phyloP scores from a whole-genome alignment of 2,329 filamentous ascomycete species.

The Calonectria pteridis region DNA sequence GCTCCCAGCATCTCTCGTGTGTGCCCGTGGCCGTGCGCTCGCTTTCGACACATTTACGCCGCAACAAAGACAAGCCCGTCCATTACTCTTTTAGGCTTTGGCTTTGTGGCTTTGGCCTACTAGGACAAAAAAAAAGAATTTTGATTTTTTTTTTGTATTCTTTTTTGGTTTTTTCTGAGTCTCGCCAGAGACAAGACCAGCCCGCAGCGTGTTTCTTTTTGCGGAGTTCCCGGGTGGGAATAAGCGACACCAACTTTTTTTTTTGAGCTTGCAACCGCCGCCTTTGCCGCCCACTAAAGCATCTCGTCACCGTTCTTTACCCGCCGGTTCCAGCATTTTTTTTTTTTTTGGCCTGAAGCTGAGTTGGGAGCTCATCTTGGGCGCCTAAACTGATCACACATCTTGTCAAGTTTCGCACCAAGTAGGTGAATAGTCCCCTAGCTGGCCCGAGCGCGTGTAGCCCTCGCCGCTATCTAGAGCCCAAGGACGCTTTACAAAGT shows the following conservation, averaged over 20 bases:
- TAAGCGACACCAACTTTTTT: neutral
- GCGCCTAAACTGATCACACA: conserved; percentile 15
- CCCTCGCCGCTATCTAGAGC: neutral
- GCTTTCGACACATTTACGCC: neutral
- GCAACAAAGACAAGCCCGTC: neutral
- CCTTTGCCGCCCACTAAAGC: conserved; percentile 8
- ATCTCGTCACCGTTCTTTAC: conserved; percentile 3
- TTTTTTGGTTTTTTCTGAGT: neutral
- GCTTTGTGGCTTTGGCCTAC: conserved; percentile 9
- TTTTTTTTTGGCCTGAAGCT: conserved; percentile 7
- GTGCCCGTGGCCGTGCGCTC: conserved; percentile 16
- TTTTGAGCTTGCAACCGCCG: neutral
- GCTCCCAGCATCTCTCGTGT: conserved; percentile 10
- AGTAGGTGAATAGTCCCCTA: neutral
- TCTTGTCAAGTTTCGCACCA: conserved; percentile 8
- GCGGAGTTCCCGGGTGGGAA: conserved; percentile 6
- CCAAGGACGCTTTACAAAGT: conserved; percentile 1
- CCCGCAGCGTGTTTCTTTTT: neutral
- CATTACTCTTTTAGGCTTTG: neutral
- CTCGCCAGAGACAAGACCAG: neutral
- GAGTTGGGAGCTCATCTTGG: conserved; percentile 10
- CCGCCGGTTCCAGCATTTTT: neutral
- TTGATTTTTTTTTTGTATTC: neutral
- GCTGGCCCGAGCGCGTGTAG: conserved; percentile 9
- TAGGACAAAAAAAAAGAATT: neutral